phyloP scores from a whole-genome alignment of 805 yeast species.

The Starmera caribaea region DNA sequence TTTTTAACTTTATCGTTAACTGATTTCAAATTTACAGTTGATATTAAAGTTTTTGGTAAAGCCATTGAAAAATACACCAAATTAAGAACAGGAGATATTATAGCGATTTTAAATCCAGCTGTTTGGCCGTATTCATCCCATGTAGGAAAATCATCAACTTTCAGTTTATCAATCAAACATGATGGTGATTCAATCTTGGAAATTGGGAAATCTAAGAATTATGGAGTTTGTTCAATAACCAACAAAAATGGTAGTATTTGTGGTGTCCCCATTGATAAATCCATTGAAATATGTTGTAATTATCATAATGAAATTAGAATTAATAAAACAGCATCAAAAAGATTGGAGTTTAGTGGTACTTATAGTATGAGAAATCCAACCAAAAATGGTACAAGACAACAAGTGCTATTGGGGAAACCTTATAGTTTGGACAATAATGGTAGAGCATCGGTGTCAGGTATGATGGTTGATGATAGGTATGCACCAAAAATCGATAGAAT shows the following conservation, averaged over 20 bases:
- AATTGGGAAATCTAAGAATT: slow-evolving; percentile 59
- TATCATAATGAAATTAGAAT: slow-evolving; percentile 58
- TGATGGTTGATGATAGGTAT: slow-evolving; percentile 16
- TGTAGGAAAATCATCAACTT: slow-evolving; percentile 26
- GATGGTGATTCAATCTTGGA: slow-evolving; percentile 49
- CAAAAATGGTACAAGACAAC: slow-evolving; percentile 31
- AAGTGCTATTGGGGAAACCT: slow-evolving; percentile 29
- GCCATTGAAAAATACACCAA: slow-evolving; percentile 70
- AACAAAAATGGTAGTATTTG: slow-evolving; percentile 46
- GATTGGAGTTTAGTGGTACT: slow-evolving; percentile 70
- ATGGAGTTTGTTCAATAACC: slow-evolving; percentile 50
- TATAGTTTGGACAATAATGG: slow-evolving; percentile 19
- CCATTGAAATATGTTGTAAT: slow-evolving; percentile 50
- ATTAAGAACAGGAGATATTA: slow-evolving; percentile 60
- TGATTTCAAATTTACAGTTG: slow-evolving; percentile 52
- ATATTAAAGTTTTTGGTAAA: slow-evolving; percentile 53
- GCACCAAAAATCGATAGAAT: slow-evolving; percentile 16
- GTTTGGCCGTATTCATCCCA: slow-evolving; percentile 32
- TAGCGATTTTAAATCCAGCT: slow-evolving; percentile 69
- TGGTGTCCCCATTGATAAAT: slow-evolving; percentile 46
- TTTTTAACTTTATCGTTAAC: slow-evolving; percentile 57
- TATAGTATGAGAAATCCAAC: slow-evolving; percentile 49
- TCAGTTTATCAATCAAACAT: slow-evolving; percentile 47
- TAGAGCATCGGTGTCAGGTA: slow-evolving; percentile 15
- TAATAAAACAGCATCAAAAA: slow-evolving; percentile 40